Evolutionary conservation across 2,329 filamentous ascomycete genomes (phyloP), one percentile per base, ranked within the genome.

Genomic region (Canariomyces notabilis): DNA sequence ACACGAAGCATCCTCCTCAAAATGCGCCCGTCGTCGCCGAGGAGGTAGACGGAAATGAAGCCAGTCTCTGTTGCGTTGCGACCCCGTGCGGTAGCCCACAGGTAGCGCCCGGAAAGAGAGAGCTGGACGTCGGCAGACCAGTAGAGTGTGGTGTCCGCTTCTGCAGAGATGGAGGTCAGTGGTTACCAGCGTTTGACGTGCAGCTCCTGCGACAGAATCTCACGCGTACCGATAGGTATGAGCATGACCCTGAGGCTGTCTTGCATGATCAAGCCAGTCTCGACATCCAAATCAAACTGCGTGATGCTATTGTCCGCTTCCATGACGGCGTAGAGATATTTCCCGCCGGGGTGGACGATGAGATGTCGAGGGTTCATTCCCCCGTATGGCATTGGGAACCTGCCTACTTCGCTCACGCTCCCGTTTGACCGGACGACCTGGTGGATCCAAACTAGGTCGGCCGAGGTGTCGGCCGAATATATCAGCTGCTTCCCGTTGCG

Each of bases 91-190:
- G 54, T 56, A 9, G 50, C 54, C 54, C 54, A 59, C 16, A 60
- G 46, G 16, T 54, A 59, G 20, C 48, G 23, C 6, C 36, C 29
- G n/a, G 40, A 39, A 1, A 35, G 34, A 3, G 57, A 59, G 8
- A 60, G 49, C 41, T 52, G 49, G 11, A 57, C 55, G 44, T 54
- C 55, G 11, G 55, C 54, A 0, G 50, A 50, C 54, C 54, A 57
- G 48, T 55, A 57, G 8, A 40, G n/a, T 9, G 29, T 39, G 12
- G 16, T 43, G 33, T 50, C 44, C 1, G 14, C 36, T 8, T 22
- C 31, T 42, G 3, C 21, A 15, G n/a, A 32, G 4, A 15, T 20
- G 9, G 26, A 29, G 9, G 9, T 11, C 26, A 29, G 26, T 11
- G 14, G 26, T 29, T 29, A 29, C 4, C 26, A 29, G 26, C 8